A percentile compares a stretch with the other conserved stretches of the same genome.
phyloP scores from a whole-genome alignment of 1,284 basidiomycete genomes.

The Boletus nobilissimus region DNA sequence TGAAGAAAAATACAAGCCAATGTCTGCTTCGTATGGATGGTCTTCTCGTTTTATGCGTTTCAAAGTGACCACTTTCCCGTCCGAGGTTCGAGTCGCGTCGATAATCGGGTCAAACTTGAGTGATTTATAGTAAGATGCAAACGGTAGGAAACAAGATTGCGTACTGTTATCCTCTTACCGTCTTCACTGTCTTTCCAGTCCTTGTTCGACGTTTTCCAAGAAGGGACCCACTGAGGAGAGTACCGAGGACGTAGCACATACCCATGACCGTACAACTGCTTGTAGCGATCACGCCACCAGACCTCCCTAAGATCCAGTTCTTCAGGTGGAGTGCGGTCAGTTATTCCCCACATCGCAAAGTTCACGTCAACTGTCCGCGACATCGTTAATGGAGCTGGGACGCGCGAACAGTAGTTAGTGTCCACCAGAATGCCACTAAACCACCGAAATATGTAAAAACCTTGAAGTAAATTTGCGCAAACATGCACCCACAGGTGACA shows the following conservation, averaged over 20 bases:
- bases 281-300: slow-evolving; percentile 29
- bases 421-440: background rate
- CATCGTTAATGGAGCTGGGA: background rate
- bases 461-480: slow-evolving; percentile 13
- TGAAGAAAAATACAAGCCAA: slow-evolving; percentile 39
- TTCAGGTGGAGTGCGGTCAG: background rate
- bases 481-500: slow-evolving; percentile 21
- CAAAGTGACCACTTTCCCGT: slow-evolving; percentile 45
- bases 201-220: slow-evolving; percentile 44
- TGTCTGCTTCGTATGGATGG: slow-evolving; percentile 43
- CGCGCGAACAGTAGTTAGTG: background rate
- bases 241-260: slow-evolving; percentile 52
- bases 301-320: slow-evolving; percentile 28
- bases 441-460: background rate
- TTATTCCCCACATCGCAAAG: slow-evolving; percentile 16
- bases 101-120: slow-evolving; percentile 36
- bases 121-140: background rate
- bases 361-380: slow-evolving; percentile 13
- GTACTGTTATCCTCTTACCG: slow-evolving; percentile 2
- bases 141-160: background rate
- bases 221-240: slow-evolving; percentile 50
- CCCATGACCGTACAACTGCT: slow-evolving; percentile 45
- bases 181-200: slow-evolving; percentile 12
- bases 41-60: slow-evolving; percentile 35
- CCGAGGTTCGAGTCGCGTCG: slow-evolving; percentile 47